A percentile compares a stretch with the other conserved stretches of the same genome.
phyloP scores from a whole-genome alignment of 192 early-diverging fungal species.

The Coemansia umbellata region DNA sequence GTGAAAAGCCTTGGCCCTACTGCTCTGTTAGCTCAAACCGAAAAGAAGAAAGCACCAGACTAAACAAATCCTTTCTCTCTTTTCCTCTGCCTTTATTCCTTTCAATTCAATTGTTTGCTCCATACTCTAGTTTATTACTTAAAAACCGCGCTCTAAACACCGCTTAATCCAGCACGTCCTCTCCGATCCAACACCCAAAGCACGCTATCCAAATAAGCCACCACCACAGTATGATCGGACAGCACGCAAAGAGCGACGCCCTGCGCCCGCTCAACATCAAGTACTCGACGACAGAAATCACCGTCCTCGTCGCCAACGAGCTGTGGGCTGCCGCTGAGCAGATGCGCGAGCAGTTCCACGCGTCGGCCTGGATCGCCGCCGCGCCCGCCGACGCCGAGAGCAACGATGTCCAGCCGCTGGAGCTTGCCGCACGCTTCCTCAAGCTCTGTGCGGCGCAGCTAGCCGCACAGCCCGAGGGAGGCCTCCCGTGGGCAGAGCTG shows the following conservation, averaged over 20 bases:
- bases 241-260: constrained; percentile 47
- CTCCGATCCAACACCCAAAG: too few relatives aligned
- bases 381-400: constrained; percentile 55
- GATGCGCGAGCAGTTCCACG: constrained; percentile 70
- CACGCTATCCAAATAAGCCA: too few relatives aligned
- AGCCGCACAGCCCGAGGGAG: constrained; percentile 23
- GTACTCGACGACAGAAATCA: constrained; percentile 73
- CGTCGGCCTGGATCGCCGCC: constrained; percentile 23
- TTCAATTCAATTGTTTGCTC: too few relatives aligned
- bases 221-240: constrained; percentile 24
- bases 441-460: constrained; percentile 57
- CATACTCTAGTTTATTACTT: too few relatives aligned
- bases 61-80: too few relatives aligned
- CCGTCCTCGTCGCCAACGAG: constrained; percentile 75
- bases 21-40: too few relatives aligned
- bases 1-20: too few relatives aligned
- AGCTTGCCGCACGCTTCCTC: constrained; percentile 69
- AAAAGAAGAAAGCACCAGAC: too few relatives aligned
- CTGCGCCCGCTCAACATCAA: constrained; percentile 75
- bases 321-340: constrained; percentile 89
- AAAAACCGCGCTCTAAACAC: too few relatives aligned
- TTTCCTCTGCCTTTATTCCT: too few relatives aligned
- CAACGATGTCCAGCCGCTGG: constrained; percentile 61
- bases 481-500: constrained; percentile 63
- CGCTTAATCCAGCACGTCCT: too few relatives aligned